Evolutionary conservation across 495 filamentous ascomycete genomes (phyloP).

Genomic region (Podospora tetraspora): DNA sequence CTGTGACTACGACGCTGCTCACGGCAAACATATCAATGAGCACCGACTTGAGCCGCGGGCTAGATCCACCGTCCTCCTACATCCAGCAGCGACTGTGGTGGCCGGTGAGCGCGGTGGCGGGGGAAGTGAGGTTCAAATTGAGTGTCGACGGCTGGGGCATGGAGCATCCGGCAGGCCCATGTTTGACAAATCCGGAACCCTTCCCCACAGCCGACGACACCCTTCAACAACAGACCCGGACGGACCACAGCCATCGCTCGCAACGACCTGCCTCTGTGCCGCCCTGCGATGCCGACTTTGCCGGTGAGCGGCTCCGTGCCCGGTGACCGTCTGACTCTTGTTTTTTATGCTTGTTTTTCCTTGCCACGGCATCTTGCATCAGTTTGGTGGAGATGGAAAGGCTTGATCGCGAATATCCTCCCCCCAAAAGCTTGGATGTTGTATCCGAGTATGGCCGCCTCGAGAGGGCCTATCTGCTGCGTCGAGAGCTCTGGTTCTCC

Average conservation of each 20-base stretch:
- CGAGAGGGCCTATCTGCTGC: too few species aligned
- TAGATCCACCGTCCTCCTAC: too few species aligned
- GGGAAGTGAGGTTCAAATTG: constrained; percentile 14
- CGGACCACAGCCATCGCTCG: neutral
- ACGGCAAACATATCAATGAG: neutral
- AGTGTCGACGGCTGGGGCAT: neutral
- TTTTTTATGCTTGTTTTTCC: neutral
- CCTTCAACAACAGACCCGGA: neutral
- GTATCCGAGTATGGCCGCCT: neutral
- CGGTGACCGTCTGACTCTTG: neutral
- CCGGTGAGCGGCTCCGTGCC: constrained; percentile 1
- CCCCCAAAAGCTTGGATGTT: too few species aligned
- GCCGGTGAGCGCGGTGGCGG: neutral
- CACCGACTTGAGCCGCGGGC: neutral
- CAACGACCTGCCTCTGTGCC: neutral
- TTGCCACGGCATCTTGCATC: neutral
- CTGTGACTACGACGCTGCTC: neutral
- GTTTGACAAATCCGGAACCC: neutral
- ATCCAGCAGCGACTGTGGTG: neutral
- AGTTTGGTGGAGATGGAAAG: neutral
- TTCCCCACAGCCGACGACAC: neutral
- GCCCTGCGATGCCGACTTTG: constrained; percentile 1
- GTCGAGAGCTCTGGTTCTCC: neutral
- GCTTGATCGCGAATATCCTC: neutral
- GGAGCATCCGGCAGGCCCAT: neutral